Conservation (phyloP, 2,329 filamentous ascomycete genomes). For the Epicoccum nigrum region DNA sequence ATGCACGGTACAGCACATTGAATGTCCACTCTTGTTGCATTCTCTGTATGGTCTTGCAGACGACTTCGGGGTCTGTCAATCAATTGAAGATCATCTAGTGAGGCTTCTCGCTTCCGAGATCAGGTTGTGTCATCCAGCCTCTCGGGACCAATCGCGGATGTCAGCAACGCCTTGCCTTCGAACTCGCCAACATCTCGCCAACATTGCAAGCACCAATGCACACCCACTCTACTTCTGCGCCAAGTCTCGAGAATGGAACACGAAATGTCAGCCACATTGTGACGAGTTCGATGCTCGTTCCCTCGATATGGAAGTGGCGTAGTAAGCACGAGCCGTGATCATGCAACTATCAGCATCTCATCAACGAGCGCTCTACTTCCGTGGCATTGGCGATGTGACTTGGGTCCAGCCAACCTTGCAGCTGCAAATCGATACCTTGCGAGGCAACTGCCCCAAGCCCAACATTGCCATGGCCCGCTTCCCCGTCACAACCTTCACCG, state of each 20-base stretch:
- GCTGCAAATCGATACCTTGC: neutral
- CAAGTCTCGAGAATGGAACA: neutral
- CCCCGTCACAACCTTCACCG: slow-evolving; percentile 30
- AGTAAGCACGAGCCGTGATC: slow-evolving; percentile 11
- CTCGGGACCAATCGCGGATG: slow-evolving; percentile 27
- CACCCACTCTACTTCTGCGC: neutral
- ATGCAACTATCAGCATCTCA: slow-evolving; percentile 15
- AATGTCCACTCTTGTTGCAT: neutral
- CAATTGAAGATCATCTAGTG: slow-evolving; percentile 8
- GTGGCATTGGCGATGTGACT: slow-evolving; percentile 10
- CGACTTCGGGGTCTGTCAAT: neutral
- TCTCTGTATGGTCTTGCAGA: neutral
- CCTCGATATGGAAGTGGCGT: slow-evolving; percentile 7
- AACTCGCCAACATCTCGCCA: no score
- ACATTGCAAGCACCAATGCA: neutral
- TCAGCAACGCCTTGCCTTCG: slow-evolving; percentile 2
- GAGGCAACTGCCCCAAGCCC: neutral
- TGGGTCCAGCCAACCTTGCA: neutral
- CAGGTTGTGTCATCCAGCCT: slow-evolving; percentile 26
- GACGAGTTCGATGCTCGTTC: neutral
- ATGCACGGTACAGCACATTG: neutral
- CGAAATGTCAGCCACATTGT: neutral
- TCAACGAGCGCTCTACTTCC: slow-evolving; percentile 19
- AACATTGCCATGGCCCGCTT: slow-evolving; percentile 13
- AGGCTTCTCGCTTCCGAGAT: slow-evolving; percentile 21